These are phyloP conservation scores for Alternaria brassicicola DNA, from an alignment of 2,329 filamentous ascomycete species.

Conservation along the genomic window DNA sequence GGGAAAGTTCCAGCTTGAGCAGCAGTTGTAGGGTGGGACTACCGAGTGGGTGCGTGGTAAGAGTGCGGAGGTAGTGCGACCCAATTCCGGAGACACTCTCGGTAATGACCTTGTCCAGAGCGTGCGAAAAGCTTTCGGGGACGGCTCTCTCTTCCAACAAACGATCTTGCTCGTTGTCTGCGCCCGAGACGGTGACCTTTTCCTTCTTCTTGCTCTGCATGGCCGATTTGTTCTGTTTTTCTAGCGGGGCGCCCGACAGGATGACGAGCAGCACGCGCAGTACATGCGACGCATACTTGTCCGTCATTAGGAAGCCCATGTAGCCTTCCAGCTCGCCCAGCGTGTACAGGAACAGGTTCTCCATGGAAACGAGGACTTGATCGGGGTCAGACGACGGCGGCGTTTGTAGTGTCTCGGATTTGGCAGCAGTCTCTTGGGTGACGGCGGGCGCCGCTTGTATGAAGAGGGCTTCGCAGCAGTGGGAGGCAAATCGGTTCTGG, in stretches of 20 bases:
- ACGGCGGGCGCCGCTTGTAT: slow-evolving; percentile 79
- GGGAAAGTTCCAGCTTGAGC: slow-evolving; percentile 80
- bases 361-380: slow-evolving; percentile 70
- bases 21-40: slow-evolving; percentile 93
- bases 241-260: slow-evolving; percentile 80
- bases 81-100: slow-evolving; percentile 78
- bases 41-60: slow-evolving; percentile 87
- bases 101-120: slow-evolving; percentile 80
- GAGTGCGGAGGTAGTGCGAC: slow-evolving; percentile 76
- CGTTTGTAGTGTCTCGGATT: slow-evolving; percentile 52
- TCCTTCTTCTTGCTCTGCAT: slow-evolving; percentile 94
- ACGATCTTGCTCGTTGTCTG: slow-evolving; percentile 55
- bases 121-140: slow-evolving; percentile 76
- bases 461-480: slow-evolving; percentile 96
- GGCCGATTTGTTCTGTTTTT: slow-evolving; percentile 68
- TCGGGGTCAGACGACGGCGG: slow-evolving; percentile 55
- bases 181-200: slow-evolving; percentile 65
- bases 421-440: slow-evolving; percentile 68
- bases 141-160: slow-evolving; percentile 60
- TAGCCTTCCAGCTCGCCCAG: slow-evolving; percentile 88
- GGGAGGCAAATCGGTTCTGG: slow-evolving; percentile 94
- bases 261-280: slow-evolving; percentile 85
- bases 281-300: slow-evolving; percentile 88
- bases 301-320: slow-evolving; percentile 81
- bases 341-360: slow-evolving; percentile 81